Evolutionary conservation across 345 rosid genomes (phyloP).

Genomic region (Mercurialis annua): DNA sequence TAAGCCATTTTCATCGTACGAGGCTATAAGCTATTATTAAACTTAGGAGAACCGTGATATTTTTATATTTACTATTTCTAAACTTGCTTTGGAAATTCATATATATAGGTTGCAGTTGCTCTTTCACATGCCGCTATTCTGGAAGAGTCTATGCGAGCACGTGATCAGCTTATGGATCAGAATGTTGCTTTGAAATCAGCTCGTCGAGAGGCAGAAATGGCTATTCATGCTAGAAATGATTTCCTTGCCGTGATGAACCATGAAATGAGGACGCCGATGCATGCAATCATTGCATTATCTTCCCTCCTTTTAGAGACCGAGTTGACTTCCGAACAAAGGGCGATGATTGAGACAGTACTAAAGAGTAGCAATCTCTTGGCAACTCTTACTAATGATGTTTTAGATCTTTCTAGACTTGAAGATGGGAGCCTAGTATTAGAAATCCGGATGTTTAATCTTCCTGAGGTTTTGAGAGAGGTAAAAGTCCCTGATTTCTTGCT

Average conservation of each 20-base stretch:
- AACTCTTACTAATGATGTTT: conserved; percentile 78
- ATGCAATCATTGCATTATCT: conserved; percentile 79
- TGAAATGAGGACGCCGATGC: conserved; percentile 95
- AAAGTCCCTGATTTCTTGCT: not conserved
- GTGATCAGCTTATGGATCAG: conserved; percentile 78
- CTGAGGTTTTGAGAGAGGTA: conserved; percentile 70
- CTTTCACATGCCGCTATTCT: conserved; percentile 94
- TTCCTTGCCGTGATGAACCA: conserved; percentile 96
- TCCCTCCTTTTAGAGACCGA: conserved; percentile 88
- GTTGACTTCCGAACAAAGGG: conserved; percentile 72
- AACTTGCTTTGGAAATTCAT: conserved; percentile 15
- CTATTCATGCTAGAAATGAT: conserved; percentile 90
- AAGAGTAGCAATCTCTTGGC: conserved; percentile 92
- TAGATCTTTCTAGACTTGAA: conserved; percentile 89
- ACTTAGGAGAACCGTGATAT: not conserved
- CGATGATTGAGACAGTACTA: conserved; percentile 78
- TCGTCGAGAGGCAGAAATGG: conserved; percentile 85
- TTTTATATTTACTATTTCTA: conserved; percentile 1
- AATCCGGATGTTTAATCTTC: conserved; percentile 58
- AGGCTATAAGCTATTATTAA: not conserved
- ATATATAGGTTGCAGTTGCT: conserved; percentile 86
- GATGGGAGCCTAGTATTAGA: conserved; percentile 86
- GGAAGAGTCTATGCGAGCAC: conserved; percentile 90
- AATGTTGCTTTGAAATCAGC: conserved; percentile 76
- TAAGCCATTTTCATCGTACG: not conserved